Conservation (phyloP, 768 basidiomycete genomes). For the Calocera viscosa region DNA sequence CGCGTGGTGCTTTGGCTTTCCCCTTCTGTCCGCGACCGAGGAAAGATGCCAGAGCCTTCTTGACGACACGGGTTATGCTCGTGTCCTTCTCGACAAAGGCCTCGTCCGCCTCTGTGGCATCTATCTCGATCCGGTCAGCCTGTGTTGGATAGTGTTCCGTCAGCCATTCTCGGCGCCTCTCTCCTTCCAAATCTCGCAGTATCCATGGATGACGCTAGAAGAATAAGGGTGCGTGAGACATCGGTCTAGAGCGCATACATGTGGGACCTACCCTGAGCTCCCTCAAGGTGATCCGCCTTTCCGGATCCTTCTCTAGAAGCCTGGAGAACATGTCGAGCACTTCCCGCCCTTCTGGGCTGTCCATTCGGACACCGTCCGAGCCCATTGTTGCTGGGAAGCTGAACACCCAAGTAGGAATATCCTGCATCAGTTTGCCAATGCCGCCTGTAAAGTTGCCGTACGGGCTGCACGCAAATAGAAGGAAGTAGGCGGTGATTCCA, state of each 20-base stretch:
- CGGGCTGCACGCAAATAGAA: conserved; percentile 78
- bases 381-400: conserved; percentile 58
- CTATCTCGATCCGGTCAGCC: neutral
- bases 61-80: neutral
- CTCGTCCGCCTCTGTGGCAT: neutral
- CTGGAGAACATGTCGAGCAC: conserved; percentile 61
- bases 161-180: neutral
- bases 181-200: conserved; percentile 21
- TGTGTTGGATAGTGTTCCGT: neutral
- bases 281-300: conserved; percentile 59
- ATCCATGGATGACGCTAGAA: conserved; percentile 32
- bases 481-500: conserved; percentile 88
- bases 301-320: conserved; percentile 70
- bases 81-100: neutral
- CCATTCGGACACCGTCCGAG: conserved; percentile 38
- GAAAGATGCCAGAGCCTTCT: neutral
- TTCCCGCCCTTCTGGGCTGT: conserved; percentile 37
- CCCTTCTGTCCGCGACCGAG: neutral
- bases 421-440: conserved; percentile 46
- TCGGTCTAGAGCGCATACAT: neutral
- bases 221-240: neutral
- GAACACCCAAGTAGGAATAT: conserved; percentile 71
- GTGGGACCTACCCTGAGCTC: conserved; percentile 58
- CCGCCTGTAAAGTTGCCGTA: conserved; percentile 35
- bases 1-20: neutral